These are phyloP conservation scores for Vigna nakashimae DNA, from an alignment of 306 rosid genomes.

Conservation along the genomic window DNA sequence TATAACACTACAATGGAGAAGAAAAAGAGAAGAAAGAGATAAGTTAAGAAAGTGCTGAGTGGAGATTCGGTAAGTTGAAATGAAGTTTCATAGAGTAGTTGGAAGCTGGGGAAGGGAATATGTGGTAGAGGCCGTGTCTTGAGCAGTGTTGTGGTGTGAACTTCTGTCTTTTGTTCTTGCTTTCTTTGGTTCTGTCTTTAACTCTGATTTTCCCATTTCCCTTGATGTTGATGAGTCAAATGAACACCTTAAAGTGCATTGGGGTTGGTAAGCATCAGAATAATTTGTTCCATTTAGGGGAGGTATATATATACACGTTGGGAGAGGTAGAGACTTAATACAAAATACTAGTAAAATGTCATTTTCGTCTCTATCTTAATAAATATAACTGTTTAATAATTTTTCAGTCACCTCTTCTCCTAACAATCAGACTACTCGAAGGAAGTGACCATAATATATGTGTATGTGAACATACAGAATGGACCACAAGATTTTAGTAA, in stretches of 20 bases:
- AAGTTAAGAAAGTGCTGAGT: neutral
- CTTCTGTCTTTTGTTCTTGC: neutral
- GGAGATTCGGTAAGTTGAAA: slow-evolving; percentile 22
- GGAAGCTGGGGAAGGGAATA: slow-evolving; percentile 61
- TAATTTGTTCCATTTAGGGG: slow-evolving; percentile 54
- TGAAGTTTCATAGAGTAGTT: neutral
- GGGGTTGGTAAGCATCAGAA: slow-evolving; percentile 11
- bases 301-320: neutral
- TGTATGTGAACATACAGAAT: too few species aligned
- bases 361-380: too few species aligned
- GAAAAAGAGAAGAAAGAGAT: neutral
- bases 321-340: too few species aligned
- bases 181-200: too few species aligned
- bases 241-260: neutral
- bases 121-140: slow-evolving; percentile 51
- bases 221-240: slow-evolving; percentile 46
- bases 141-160: neutral
- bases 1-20: neutral
- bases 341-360: too few species aligned
- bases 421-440: too few species aligned
- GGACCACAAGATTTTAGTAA: too few species aligned
- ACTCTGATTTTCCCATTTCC: slow-evolving; percentile 1
- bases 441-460: too few species aligned
- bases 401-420: too few species aligned
- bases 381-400: too few species aligned